Evolutionary conservation across 768 basidiomycete genomes (phyloP), one percentile per base, ranked within the genome.

Genomic region (Auriscalpium orientale): DNA sequence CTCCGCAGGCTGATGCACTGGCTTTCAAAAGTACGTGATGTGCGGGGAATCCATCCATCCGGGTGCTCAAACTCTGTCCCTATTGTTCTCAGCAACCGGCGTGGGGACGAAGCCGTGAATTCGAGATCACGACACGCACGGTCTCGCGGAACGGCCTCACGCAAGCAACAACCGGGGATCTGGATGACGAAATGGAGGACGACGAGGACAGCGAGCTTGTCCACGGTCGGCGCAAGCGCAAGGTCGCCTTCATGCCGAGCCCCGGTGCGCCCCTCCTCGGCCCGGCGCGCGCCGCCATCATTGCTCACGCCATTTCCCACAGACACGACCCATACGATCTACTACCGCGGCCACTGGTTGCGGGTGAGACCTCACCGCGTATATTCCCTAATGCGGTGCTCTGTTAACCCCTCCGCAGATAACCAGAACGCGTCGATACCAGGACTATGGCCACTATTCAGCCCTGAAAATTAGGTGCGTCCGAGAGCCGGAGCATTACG

Each of bases 251-350:
- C 68, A 82, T 91, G 77, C 90, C 90, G n/a, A 88, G 86, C 70
- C 70, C 88, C 54, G 89, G 89, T 89, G 78, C 70, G 55, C 38
- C 64, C 56, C 51, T 53, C 46, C 46, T 59, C 48, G 49, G 45
- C 49, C 60, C 58, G 49, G 46, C 55, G 43, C 58, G 53, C 52
- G 43, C 46, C 20, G 45, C 46, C 21, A 54, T 54, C 48, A 46
- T 51, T 56, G 38, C 55, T 55, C 51, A 22, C 48, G 49, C 48
- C 47, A 56, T 48, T 56, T 57, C 50, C 34, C 35, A 8, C 51
- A 91, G 90, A 91, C 65, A 90, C 88, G 0, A 90, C 87, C 8
- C 90, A 92, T 68, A 92, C 89, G 15, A 90, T 92, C 55, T 92
- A 89, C 75, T 92, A 92, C 76, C 82, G 82, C 65, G 90, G 90